Percentiles rank a stretch among this genome's conserved stretches.
Evolutionary conservation across 2,329 filamentous ascomycete genomes (phyloP).

Genomic region (Xylaria sp.): DNA sequence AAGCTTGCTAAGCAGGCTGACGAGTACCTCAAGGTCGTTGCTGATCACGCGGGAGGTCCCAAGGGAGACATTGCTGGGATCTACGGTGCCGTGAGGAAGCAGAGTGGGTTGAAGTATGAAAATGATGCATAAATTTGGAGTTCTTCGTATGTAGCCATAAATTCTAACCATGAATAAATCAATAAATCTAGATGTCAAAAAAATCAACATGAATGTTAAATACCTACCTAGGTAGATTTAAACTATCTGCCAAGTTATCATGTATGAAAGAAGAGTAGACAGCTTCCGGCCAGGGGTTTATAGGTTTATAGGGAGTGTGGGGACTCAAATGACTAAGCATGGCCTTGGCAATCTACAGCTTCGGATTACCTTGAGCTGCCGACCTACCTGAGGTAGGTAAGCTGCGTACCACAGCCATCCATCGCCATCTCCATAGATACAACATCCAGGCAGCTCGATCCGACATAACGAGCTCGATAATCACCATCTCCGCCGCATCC

Average conservation of each 20-base stretch:
- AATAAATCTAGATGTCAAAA: not conserved
- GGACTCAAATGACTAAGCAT: constrained; percentile 1
- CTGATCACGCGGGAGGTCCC: constrained; percentile 70
- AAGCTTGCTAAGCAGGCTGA: constrained; percentile 74
- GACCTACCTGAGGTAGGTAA: no score
- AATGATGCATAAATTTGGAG: constrained; percentile 56
- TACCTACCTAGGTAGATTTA: no score
- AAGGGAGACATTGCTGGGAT: constrained; percentile 83
- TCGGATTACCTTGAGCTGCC: not conserved
- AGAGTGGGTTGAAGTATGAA: constrained; percentile 79
- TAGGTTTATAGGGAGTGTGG: not conserved
- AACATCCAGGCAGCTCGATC: constrained; percentile 26
- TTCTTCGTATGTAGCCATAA: not conserved
- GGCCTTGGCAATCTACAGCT: constrained; percentile 17
- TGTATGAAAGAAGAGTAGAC: not conserved
- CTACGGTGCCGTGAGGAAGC: constrained; percentile 81
- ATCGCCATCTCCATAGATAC: not conserved
- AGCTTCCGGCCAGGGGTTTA: constrained; percentile 3
- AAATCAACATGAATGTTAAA: not conserved
- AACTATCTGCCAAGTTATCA: not conserved
- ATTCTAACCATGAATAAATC: not conserved
- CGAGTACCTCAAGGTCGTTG: constrained; percentile 73
- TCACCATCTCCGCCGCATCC: constrained; percentile 8
- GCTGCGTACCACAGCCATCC: no score
- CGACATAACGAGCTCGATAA: constrained; percentile 28